Evolutionary conservation across 2,329 filamentous ascomycete genomes (phyloP), one percentile per base, ranked within the genome.

Genomic region (Moelleriella libera): DNA sequence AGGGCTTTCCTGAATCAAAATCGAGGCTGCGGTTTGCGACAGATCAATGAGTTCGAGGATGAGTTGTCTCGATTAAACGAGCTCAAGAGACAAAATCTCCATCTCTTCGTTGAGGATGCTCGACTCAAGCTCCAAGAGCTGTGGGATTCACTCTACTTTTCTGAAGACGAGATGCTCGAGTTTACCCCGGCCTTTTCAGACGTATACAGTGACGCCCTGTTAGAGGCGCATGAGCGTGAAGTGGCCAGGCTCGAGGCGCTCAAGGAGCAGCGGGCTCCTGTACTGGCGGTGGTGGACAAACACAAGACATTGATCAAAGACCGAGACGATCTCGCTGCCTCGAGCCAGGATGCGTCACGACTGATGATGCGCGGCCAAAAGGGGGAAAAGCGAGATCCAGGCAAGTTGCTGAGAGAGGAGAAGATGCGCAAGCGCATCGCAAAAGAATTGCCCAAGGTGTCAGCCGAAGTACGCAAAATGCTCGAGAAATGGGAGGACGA

Each of bases 381-480:
- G 68, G 90, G 90, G 47, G 90, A 97, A 68, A 87, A 83, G 65
- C 85, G 94, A 52, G 92, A 98, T 60, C 92, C 92, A 3, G 90
- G 88, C 45, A 92, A 95, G 67, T 74, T 98, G 12, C 72, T 98
- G 46, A 78, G 92, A 31, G 92, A 98, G 61, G 92, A 98, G 68
- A 98, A 97, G 75, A 94, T 95, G 87, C 82, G 92, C 50, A 98
- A 98, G 76, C 78, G 89, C 49, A 96, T 98, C 52, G 78, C 89
- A 30, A 98, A 97, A 65, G 92, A 98, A 60, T 71, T 98, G 31
- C 92, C 92, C 48, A 97, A 94, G 69, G 75, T 98, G 42, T 82
- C 90, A 49, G 76, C 75, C 0, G 88, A 97, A n/a, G 68, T 98
- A 49, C 78, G 78, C 53, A 90, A 82, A 62, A 74, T 77, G n/a